These are phyloP conservation scores for Cladophialophora immunda DNA, from an alignment of 2,329 filamentous ascomycete species.

Conservation along the genomic window DNA sequence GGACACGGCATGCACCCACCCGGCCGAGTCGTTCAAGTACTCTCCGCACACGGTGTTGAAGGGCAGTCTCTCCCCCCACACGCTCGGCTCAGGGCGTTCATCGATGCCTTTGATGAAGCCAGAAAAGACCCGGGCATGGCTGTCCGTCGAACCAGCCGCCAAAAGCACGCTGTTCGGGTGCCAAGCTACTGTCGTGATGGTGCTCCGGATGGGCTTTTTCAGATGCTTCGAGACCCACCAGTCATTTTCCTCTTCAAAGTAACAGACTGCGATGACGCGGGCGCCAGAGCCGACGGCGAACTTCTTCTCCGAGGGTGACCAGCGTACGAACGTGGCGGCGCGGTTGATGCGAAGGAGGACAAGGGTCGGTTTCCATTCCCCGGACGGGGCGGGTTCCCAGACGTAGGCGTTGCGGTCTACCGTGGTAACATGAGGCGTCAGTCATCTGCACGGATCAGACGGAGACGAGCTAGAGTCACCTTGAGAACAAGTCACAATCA, in stretches of 20 bases:
- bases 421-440: conserved; percentile 8
- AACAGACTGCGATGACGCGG: conserved; percentile 93
- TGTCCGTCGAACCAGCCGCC: conserved; percentile 95
- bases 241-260: conserved; percentile 99
- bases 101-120: conserved; percentile 97
- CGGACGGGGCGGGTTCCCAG: conserved; percentile 91
- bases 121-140: conserved; percentile 92
- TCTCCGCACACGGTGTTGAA: conserved; percentile 99
- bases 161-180: conserved; percentile 97
- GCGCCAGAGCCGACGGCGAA: conserved; percentile 97
- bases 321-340: conserved; percentile 94
- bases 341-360: conserved; percentile 97
- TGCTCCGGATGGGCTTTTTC: conserved; percentile 98
- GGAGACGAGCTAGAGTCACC: conserved; percentile 59
- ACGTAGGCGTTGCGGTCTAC: conserved; percentile 96
- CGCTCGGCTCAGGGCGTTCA: conserved; percentile 80
- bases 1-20: conserved; percentile 92
- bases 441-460: conserved; percentile 17
- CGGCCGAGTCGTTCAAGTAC: conserved; percentile 93
- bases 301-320: conserved; percentile 96
- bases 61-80: conserved; percentile 93
- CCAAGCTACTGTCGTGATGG: conserved; percentile 93
- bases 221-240: conserved; percentile 99
- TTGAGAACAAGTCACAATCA: conserved; percentile 97
- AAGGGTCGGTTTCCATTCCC: conserved; percentile 90